Base-by-base conservation (phyloP, 805 yeast species). In the Sugiyamaella lignohabitans region DNA sequence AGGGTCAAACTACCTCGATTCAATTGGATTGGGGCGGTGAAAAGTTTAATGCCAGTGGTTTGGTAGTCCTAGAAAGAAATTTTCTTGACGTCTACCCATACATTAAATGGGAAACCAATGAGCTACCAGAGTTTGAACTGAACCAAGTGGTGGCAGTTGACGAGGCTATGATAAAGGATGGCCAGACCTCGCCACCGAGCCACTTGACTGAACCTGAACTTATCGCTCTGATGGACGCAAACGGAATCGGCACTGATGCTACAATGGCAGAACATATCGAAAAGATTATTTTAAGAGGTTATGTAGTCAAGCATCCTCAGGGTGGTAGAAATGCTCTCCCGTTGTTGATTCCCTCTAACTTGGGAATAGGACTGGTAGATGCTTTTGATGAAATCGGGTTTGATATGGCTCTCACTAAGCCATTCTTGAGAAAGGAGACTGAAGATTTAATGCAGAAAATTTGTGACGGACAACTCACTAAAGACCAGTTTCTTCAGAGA, bases 191-290 rank as follows among this genome's bases (percentile, higher is more conserved):
- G 0, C 80, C 97, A 0, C 98, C 99, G 0, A 65, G 68, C 23
- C 83, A 80, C 45, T 74, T 93, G 72, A 91, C 98, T 0, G 99
- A 93, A 63, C 74, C 96, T 0, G 98, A 91, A 60, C 71, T 93
- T 19, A 87, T 93, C 65, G 82, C 87, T 6, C 68, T 93, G 40
- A 93, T 93, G 99, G 98, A 94, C 68, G 85, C 80, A 8, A 93
- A 93, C 63, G 98, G 98, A 0, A 93, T 93, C 39, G 99, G 99
- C 2, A 93, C 99, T 0, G 99, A 93, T 69, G 99, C 99, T 0
- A 93, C 99, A 0, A 94, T 93, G 65, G 98, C 98, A 0, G 98
- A 93, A 38, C 99, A 93, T 64, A 93, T 93, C 34, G 88, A 84
- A 48, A 89, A 85, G 59, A 80, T 93, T 38, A 66, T 75, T 23